phyloP scores from a whole-genome alignment of 2,329 filamentous ascomycete species.

The Fusarium equiseti region DNA sequence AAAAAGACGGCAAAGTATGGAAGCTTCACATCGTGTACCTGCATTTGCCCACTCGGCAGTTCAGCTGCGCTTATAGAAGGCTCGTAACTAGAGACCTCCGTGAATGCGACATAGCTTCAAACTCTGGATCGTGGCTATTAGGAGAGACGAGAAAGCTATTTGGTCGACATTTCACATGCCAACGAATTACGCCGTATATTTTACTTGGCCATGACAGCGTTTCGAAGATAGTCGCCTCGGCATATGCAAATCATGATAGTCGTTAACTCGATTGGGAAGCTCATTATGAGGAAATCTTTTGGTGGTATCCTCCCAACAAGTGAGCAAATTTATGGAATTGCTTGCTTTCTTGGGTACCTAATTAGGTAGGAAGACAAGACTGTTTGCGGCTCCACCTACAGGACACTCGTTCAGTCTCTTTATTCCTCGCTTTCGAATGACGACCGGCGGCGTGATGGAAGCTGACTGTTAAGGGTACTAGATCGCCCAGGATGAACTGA shows the following conservation, averaged over 20 bases:
- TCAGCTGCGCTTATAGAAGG: neutral
- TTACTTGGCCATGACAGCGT: neutral
- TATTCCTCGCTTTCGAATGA: neutral
- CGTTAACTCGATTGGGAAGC: conserved; percentile 27
- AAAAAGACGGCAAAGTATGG: neutral
- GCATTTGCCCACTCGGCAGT: neutral
- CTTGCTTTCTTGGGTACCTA: neutral
- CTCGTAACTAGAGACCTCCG: neutral
- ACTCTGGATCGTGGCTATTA: neutral
- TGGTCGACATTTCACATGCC: conserved; percentile 17
- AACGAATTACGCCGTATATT: neutral
- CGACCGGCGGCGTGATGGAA: neutral
- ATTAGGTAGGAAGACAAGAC: neutral
- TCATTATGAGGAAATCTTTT: neutral
- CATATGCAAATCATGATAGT: conserved; percentile 23
- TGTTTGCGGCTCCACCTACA: neutral
- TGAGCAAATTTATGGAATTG: neutral
- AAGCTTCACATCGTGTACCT: neutral
- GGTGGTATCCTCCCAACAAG: neutral
- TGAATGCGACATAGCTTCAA: neutral
- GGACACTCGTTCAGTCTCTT: neutral
- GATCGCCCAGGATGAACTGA: neutral
- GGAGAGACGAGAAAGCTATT: neutral
- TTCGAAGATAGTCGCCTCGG: conserved; percentile 15
- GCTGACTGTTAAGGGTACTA: neutral